Percentiles rank a stretch among this genome's conserved stretches.
Evolutionary conservation across 169 alveolate genomes (phyloP).

Genomic region (Plasmodium berghei): DNA sequence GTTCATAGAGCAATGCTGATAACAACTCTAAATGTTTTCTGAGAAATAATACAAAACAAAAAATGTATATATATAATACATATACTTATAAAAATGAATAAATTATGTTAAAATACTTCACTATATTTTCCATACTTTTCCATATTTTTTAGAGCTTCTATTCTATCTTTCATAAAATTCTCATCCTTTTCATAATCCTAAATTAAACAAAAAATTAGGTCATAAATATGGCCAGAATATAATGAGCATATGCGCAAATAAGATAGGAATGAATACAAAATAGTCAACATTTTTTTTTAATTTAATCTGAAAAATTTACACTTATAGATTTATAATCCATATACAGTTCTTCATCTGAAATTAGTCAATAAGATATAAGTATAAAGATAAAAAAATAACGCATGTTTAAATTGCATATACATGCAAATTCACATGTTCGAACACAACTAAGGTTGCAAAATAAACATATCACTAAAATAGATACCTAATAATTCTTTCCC

Average conservation of each 20-base stretch:
- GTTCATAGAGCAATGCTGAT: constrained; percentile 28
- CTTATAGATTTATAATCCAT: too few species aligned
- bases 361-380: too few species aligned
- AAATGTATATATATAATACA: neutral
- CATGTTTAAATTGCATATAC: neutral
- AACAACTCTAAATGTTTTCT: constrained; percentile 59
- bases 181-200: constrained; percentile 18
- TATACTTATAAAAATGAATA: neutral
- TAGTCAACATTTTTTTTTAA: too few species aligned
- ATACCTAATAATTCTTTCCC: constrained; percentile 18
- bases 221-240: neutral
- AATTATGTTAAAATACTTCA: neutral
- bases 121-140: constrained; percentile 47
- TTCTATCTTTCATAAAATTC: constrained; percentile 30
- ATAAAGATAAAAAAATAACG: too few species aligned
- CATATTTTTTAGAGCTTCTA: constrained; percentile 50
- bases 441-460: too few species aligned
- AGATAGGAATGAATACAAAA: too few species aligned
- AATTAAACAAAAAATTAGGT: neutral
- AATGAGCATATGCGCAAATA: too few species aligned
- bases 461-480: too few species aligned
- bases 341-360: too few species aligned
- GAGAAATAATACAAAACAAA: neutral
- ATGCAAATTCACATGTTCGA: neutral
- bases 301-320: too few species aligned